Evolutionary conservation across 805 yeast genomes (phyloP).

Genomic region (Cyberlindnera nakhonratchasimensis): DNA sequence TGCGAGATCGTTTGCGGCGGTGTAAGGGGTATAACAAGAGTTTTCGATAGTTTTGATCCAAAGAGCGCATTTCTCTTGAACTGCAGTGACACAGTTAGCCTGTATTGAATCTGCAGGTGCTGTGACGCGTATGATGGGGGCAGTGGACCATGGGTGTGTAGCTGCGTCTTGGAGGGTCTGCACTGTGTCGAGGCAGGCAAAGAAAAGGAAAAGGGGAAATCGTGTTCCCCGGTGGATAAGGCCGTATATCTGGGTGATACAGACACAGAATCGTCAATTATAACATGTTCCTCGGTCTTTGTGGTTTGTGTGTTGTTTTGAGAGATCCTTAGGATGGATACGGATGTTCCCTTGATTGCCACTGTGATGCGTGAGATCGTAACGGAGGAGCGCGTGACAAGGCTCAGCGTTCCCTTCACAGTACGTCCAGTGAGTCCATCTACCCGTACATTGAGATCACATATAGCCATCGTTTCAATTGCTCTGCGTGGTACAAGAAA

Average conservation of each 20-base stretch:
- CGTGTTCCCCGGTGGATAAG: constrained; percentile 8
- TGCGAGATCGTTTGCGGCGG: constrained; percentile 12
- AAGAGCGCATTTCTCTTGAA: constrained; percentile 8
- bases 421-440: constrained; percentile 6
- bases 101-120: constrained; percentile 11
- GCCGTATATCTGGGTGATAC: constrained; percentile 11
- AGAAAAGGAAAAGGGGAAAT: constrained; percentile 13
- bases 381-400: constrained; percentile 9
- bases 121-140: constrained; percentile 14
- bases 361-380: constrained; percentile 9
- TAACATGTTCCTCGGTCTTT: constrained; percentile 8
- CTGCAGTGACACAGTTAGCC: constrained; percentile 5
- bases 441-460: constrained; percentile 10
- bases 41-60: constrained; percentile 9
- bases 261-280: constrained; percentile 11
- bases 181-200: constrained; percentile 14
- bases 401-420: constrained; percentile 5
- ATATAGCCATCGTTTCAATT: constrained; percentile 6
- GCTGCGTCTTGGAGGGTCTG: constrained; percentile 5
- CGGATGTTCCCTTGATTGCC: constrained; percentile 6
- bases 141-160: constrained; percentile 10
- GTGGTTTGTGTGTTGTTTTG: not conserved
- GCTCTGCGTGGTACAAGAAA: not conserved
- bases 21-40: constrained; percentile 7
- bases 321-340: not conserved